Evolutionary conservation across 495 filamentous ascomycete species (phyloP).

Genomic region (Trichoderma virens): DNA sequence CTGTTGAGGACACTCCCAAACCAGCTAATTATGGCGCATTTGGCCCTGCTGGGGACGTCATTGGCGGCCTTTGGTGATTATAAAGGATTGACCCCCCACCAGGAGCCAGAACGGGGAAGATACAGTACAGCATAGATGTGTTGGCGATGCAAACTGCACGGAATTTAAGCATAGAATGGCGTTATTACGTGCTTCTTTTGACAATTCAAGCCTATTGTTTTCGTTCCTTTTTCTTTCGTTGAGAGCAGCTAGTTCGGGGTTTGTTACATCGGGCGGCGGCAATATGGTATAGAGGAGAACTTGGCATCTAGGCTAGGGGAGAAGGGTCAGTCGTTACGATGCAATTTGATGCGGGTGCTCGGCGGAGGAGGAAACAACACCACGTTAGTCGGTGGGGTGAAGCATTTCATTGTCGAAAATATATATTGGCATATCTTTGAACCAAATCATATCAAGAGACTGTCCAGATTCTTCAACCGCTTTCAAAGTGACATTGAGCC

Average conservation of each 20-base stretch:
- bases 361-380: no score
- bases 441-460: no score
- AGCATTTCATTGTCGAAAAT: no score
- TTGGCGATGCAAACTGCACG: not conserved
- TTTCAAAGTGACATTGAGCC: no score
- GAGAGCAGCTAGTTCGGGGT: not conserved
- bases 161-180: constrained; percentile 7
- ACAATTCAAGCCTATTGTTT: not conserved
- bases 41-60: not conserved
- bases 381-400: no score
- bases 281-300: not conserved
- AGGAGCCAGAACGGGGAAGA: not conserved
- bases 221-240: not conserved
- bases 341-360: not conserved
- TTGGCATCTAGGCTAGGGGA: not conserved
- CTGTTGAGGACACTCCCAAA: not conserved
- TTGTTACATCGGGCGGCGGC: not conserved
- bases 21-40: not conserved
- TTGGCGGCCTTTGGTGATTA: not conserved
- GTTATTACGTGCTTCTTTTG: not conserved
- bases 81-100: not conserved
- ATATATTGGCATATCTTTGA: no score
- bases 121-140: not conserved
- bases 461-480: no score
- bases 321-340: not conserved